Evolutionary conservation across 805 yeast genomes (phyloP).

Genomic region (Pichia eremophila): DNA sequence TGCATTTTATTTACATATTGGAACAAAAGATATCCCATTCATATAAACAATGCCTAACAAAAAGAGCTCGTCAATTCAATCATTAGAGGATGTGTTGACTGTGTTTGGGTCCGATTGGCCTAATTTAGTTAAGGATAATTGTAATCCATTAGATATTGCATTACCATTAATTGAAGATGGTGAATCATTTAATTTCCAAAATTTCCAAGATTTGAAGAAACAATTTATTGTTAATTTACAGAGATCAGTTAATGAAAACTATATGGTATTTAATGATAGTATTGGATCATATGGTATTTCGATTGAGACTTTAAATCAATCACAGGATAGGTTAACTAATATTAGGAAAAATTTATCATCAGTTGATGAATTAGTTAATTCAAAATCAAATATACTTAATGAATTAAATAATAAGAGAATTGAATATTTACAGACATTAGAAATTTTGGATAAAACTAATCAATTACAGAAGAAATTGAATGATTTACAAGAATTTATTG

Average conservation of each 20-base stretch:
- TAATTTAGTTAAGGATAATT: slow-evolving; percentile 38
- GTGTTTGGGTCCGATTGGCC: slow-evolving; percentile 21
- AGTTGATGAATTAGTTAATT: slow-evolving; percentile 23
- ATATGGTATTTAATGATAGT: slow-evolving; percentile 75
- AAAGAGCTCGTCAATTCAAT: background rate
- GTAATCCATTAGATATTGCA: slow-evolving; percentile 82
- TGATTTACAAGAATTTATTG: slow-evolving; percentile 54
- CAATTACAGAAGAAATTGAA: slow-evolving; percentile 50
- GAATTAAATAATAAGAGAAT: slow-evolving; percentile 59
- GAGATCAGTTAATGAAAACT: slow-evolving; percentile 68
- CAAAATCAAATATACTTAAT: slow-evolving; percentile 45
- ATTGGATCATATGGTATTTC: slow-evolving; percentile 77
- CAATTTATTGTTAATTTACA: slow-evolving; percentile 51
- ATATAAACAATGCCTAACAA: background rate
- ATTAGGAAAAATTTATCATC: slow-evolving; percentile 15
- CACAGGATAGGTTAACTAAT: slow-evolving; percentile 35
- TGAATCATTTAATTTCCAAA: slow-evolving; percentile 53
- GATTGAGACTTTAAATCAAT: slow-evolving; percentile 50
- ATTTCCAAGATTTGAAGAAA: slow-evolving; percentile 53
- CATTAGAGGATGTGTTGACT: slow-evolving; percentile 5
- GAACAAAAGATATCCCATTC: too few relatives aligned
- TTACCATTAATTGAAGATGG: slow-evolving; percentile 78
- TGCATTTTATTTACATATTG: too few relatives aligned
- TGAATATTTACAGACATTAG: slow-evolving; percentile 59
- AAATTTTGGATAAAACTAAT: slow-evolving; percentile 58